These are phyloP conservation scores for Cutaneotrichosporon spelunceum DNA, from an alignment of 1,284 basidiomycete genomes.

Conservation along the genomic window DNA sequence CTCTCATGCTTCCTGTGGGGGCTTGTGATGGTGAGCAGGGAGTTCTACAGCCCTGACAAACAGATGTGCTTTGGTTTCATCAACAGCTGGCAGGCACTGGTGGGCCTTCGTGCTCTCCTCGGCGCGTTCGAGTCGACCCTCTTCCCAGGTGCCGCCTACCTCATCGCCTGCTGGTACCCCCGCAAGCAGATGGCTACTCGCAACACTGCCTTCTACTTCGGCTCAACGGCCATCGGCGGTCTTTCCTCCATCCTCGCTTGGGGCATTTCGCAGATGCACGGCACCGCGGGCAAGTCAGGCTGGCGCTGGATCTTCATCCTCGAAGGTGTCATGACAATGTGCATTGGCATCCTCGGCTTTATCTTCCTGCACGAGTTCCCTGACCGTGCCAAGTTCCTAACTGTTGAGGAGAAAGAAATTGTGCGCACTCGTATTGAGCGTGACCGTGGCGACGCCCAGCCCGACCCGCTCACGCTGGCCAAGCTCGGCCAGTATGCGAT, in stretches of 20 bases:
- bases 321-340: slow-evolving; percentile 18
- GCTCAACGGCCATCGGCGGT: slow-evolving; percentile 19
- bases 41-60: not conserved
- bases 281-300: slow-evolving; percentile 6
- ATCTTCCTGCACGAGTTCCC: slow-evolving; percentile 20
- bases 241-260: slow-evolving; percentile 16
- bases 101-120: slow-evolving; percentile 25
- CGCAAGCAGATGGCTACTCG: slow-evolving; percentile 19
- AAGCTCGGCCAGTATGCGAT: slow-evolving; percentile 43
- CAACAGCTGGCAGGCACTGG: slow-evolving; percentile 32
- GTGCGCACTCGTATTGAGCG: slow-evolving; percentile 18
- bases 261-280: slow-evolving; percentile 19
- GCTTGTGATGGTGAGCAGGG: slow-evolving; percentile 24
- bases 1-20: slow-evolving; percentile 42
- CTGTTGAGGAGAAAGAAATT: slow-evolving; percentile 13
- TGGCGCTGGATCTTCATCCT: slow-evolving; percentile 26
- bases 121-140: slow-evolving; percentile 32
- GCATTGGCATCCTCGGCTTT: slow-evolving; percentile 13
- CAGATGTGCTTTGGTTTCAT: slow-evolving; percentile 35
- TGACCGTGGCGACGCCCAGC: slow-evolving; percentile 45
- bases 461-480: slow-evolving; percentile 47
- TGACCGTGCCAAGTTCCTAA: slow-evolving; percentile 21
- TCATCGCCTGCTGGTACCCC: slow-evolving; percentile 27
- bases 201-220: slow-evolving; percentile 23
- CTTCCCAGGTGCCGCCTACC: slow-evolving; percentile 28